phyloP scores from a whole-genome alignment of 164 flowering plant species.

The Chimonanthus salicifolius region DNA sequence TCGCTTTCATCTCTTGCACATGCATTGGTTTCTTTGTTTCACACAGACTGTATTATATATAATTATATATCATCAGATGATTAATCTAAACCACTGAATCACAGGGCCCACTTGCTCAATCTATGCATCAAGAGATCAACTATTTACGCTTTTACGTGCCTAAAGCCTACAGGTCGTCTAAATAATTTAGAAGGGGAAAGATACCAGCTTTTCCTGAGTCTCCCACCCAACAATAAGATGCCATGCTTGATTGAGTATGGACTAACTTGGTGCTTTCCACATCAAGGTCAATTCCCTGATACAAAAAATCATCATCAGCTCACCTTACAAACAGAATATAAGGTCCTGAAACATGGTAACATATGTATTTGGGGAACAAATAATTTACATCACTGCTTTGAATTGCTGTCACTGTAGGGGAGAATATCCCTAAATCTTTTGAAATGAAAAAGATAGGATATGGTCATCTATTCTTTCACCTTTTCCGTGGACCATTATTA shows the following conservation, averaged over 20 bases:
- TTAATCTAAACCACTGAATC: not conserved
- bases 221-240: constrained; percentile 13
- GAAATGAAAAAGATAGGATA: not conserved
- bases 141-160: no score
- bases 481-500: not conserved
- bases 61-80: not conserved
- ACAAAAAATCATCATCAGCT: constrained; percentile 6
- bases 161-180: not conserved
- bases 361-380: not conserved
- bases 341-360: not conserved
- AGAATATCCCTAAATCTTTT: not conserved
- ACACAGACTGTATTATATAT: no score
- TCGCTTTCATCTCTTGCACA: no score
- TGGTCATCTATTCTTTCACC: not conserved
- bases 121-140: not conserved
- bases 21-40: no score
- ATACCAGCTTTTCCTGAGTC: constrained; percentile 19
- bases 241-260: constrained; percentile 13
- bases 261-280: constrained; percentile 10
- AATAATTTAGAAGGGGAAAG: not conserved
- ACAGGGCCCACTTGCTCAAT: not conserved
- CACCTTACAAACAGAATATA: not conserved
- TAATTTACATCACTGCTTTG: not conserved
- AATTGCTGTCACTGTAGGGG: not conserved
- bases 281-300: constrained; percentile 21